Evolutionary conservation across 2,329 filamentous ascomycete genomes (phyloP).

Genomic region (Colletotrichum gigasporum): DNA sequence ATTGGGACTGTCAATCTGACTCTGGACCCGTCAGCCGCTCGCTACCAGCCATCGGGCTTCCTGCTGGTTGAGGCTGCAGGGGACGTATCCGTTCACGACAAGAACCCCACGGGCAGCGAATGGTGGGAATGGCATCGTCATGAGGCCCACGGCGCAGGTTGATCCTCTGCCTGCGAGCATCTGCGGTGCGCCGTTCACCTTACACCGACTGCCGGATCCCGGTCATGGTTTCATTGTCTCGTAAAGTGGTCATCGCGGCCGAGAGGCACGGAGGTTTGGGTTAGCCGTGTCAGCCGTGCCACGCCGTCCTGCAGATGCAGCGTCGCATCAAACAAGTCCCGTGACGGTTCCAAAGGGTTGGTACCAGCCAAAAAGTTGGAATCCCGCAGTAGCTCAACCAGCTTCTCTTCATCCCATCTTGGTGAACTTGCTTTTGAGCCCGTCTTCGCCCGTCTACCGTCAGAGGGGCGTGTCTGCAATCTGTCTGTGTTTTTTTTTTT

Average conservation of each 20-base stretch:
- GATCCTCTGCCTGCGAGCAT: constrained; percentile 10
- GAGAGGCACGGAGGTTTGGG: constrained; percentile 6
- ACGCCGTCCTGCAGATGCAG: constrained; percentile 21
- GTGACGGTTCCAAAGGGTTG: constrained; percentile 25
- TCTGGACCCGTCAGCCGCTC: neutral
- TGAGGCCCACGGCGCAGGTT: neutral
- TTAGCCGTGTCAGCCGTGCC: constrained; percentile 7
- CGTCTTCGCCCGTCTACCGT: neutral
- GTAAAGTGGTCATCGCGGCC: neutral
- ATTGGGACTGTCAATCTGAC: neutral
- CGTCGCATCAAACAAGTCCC: constrained; percentile 22
- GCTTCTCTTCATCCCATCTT: constrained; percentile 1
- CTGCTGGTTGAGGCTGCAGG: neutral
- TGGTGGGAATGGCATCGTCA: constrained; percentile 23
- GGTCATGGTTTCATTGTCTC: constrained; percentile 19
- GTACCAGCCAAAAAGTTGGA: constrained; percentile 6
- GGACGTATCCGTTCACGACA: neutral
- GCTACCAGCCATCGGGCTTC: constrained; percentile 5
- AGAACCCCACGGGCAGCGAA: neutral
- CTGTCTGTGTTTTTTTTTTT: neutral
- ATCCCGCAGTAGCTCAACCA: neutral
- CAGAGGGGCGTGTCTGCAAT: neutral
- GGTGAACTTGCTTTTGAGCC: neutral
- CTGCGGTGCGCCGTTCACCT: constrained; percentile 12
- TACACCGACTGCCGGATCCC: constrained; percentile 15